Evolutionary conservation across 2,329 filamentous ascomycete species (phyloP).

Genomic region (Pseudogymnoascus destructans): DNA sequence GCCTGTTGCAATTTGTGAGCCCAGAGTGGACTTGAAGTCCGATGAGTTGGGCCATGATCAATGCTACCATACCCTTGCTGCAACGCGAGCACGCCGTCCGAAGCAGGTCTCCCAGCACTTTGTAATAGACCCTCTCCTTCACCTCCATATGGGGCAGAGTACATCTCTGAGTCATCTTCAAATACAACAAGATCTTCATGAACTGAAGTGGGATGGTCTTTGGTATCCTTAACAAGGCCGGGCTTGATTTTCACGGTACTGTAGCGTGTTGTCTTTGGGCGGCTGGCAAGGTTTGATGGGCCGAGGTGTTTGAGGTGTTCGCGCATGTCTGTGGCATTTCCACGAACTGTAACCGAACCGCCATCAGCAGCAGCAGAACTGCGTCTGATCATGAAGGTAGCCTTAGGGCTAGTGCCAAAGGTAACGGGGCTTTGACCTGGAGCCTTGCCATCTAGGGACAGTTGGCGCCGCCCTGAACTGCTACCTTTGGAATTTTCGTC

Average conservation of each 20-base stretch:
- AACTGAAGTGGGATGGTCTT: background rate
- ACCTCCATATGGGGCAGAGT: conserved; percentile 33
- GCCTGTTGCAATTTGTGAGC: background rate
- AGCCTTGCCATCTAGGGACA: background rate
- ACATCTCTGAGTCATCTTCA: conserved; percentile 21
- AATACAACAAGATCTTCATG: conserved; percentile 8
- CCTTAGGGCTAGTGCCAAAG: conserved; percentile 26
- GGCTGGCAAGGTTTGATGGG: conserved; percentile 52
- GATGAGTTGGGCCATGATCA: background rate
- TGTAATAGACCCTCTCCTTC: conserved; percentile 40
- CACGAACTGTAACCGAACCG: conserved; percentile 41
- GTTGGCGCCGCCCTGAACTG: conserved; percentile 26
- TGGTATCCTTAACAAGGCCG: conserved; percentile 19
- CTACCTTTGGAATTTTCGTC: conserved; percentile 13
- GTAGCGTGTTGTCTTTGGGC: conserved; percentile 47
- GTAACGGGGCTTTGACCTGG: conserved; percentile 13
- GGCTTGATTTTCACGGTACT: conserved; percentile 56
- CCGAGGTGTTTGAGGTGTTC: conserved; percentile 52
- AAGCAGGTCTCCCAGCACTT: conserved; percentile 43
- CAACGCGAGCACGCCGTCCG: conserved; percentile 52
- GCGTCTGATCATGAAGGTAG: conserved; percentile 47
- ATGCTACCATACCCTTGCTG: conserved; percentile 41
- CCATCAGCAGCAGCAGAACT: conserved; percentile 43
- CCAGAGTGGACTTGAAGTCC: background rate
- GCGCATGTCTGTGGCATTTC: conserved; percentile 48